Percentiles rank a stretch among this genome's conserved stretches.
Evolutionary conservation across 306 rosid species (phyloP).

Genomic region (Corylus heterophylla): DNA sequence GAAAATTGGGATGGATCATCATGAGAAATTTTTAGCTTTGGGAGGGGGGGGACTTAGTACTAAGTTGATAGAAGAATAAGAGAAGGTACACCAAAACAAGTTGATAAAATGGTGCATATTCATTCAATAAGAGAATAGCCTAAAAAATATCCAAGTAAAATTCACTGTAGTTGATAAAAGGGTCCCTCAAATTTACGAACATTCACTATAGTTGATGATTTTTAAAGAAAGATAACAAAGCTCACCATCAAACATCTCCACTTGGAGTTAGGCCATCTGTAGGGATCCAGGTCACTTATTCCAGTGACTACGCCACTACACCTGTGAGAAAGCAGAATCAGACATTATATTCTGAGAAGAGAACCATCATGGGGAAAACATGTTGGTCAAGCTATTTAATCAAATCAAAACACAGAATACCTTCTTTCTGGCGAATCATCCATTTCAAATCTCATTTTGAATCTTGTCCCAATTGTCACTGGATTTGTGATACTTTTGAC

Average conservation of each 20-base stretch:
- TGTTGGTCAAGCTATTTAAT: constrained; percentile 13
- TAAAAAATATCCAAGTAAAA: neutral
- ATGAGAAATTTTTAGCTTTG: neutral
- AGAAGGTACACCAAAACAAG: neutral
- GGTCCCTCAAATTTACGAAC: neutral
- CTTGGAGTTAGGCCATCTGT: constrained; percentile 85
- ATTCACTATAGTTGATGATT: neutral
- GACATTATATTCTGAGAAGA: constrained; percentile 28
- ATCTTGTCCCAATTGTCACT: constrained; percentile 76
- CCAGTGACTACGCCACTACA: constrained; percentile 76
- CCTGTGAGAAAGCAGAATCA: constrained; percentile 51
- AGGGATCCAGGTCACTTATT: constrained; percentile 81
- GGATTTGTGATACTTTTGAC: constrained; percentile 65
- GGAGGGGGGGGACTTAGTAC: neutral
- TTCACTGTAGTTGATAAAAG: neutral
- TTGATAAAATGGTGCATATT: neutral
- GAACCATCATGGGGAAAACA: constrained; percentile 5
- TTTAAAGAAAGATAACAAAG: constrained; percentile 8
- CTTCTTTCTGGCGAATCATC: constrained; percentile 96
- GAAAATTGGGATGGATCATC: neutral
- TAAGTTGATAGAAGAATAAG: neutral
- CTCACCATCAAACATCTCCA: constrained; percentile 96
- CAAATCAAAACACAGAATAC: constrained; percentile 32
- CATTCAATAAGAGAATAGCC: neutral
- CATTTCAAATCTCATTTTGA: constrained; percentile 88